phyloP scores from a whole-genome alignment of 306 rosid species.

The Cucumis cinereus region DNA sequence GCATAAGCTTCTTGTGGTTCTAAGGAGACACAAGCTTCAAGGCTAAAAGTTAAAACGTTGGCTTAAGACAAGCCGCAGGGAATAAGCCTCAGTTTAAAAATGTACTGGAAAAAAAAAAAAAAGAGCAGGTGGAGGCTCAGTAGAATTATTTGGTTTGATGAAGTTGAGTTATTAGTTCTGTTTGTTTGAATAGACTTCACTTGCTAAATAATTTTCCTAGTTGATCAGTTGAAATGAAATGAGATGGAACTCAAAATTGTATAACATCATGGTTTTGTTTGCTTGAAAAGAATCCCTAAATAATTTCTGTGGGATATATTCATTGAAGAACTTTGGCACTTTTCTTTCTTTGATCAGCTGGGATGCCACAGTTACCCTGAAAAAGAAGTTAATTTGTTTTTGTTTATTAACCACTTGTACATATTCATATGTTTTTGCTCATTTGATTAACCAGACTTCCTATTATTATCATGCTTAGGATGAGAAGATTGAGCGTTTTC shows the following conservation, averaged over 20 bases:
- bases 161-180: background rate
- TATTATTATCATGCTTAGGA: slow-evolving; percentile 14
- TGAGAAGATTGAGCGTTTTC: slow-evolving; percentile 44
- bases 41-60: no score
- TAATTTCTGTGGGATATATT: background rate
- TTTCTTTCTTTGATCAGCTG: background rate
- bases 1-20: no score
- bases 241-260: no score
- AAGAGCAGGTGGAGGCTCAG: background rate
- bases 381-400: background rate
- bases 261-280: no score
- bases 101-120: background rate
- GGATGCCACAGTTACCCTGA: background rate
- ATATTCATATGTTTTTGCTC: background rate
- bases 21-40: no score
- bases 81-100: background rate
- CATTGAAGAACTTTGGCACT: background rate
- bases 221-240: no score
- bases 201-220: no score
- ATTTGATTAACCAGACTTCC: background rate
- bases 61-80: no score
- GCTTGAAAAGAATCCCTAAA: background rate
- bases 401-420: background rate
- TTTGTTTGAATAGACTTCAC: no score
- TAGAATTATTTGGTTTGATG: background rate